These are phyloP conservation scores for Discostella stelligera DNA, from an alignment of 352 stramenopile species.

Conservation along the genomic window DNA sequence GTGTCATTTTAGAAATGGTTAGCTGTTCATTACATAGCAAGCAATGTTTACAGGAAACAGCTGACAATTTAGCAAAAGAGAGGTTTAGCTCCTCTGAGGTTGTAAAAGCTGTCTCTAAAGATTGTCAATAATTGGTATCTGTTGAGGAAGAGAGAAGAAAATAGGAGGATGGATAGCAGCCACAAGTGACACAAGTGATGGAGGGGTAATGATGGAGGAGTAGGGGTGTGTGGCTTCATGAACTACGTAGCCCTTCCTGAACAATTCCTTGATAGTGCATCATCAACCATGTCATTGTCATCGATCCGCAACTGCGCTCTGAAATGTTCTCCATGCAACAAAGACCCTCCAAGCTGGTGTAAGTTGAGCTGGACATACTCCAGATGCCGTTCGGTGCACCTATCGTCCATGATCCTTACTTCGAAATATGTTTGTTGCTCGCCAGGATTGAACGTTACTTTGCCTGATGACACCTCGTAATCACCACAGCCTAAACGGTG, in stretches of 20 bases:
- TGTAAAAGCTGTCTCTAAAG: too few species aligned
- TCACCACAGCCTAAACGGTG: conserved; percentile 77
- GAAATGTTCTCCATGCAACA: conserved; percentile 88
- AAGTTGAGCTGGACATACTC: conserved; percentile 91
- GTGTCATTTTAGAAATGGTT: too few species aligned
- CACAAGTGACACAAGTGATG: too few species aligned
- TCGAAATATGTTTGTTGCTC: conserved; percentile 87
- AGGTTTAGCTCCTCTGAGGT: too few species aligned
- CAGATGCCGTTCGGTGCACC: conserved; percentile 86
- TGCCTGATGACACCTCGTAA: conserved; percentile 83
- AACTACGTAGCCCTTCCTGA: conserved; percentile 14
- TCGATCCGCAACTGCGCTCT: conserved; percentile 49
- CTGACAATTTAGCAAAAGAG: too few species aligned
- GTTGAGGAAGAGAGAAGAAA: too few species aligned
- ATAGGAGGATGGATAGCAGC: too few species aligned
- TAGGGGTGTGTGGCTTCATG: background rate
- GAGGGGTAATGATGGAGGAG: too few species aligned
- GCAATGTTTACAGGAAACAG: too few species aligned
- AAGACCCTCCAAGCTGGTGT: conserved; percentile 88
- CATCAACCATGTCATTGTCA: conserved; percentile 39
- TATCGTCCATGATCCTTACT: conserved; percentile 92
- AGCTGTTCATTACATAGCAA: too few species aligned
- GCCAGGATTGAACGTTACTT: conserved; percentile 88
- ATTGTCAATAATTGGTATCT: too few species aligned
- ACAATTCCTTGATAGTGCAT: conserved; percentile 31